A percentile compares a stretch with the other conserved stretches of the same genome.
Evolutionary conservation across 805 yeast genomes (phyloP).

Genomic region (Zygoascus biomembranicola): DNA sequence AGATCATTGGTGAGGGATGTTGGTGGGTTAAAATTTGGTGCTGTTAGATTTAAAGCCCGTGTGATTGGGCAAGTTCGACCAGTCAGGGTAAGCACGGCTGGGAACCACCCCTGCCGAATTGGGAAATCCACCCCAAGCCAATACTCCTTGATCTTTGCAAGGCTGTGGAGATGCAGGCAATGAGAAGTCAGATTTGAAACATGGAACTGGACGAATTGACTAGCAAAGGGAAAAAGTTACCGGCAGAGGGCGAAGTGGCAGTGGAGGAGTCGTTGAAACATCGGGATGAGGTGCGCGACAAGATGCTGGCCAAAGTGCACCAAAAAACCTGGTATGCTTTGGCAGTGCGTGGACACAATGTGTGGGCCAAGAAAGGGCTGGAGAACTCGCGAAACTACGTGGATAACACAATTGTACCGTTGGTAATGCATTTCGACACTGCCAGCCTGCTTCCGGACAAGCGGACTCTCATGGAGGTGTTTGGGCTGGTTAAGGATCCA

Average conservation of each 20-base stretch:
- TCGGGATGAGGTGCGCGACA: neutral
- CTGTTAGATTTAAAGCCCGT: neutral
- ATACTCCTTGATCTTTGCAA: no score
- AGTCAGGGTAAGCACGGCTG: neutral
- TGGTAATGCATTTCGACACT: conserved; percentile 4
- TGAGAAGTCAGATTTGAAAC: neutral
- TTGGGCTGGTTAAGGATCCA: neutral
- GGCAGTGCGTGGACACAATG: conserved; percentile 1
- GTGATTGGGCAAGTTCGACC: neutral
- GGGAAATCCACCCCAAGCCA: no score
- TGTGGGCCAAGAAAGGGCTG: conserved; percentile 1
- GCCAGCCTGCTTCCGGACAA: conserved; percentile 5
- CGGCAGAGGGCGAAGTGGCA: neutral
- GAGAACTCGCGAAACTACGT: conserved; percentile 1
- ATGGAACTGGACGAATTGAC: neutral
- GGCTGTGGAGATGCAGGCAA: no score
- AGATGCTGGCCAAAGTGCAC: neutral
- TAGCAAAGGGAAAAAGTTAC: neutral
- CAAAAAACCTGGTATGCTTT: conserved; percentile 2
- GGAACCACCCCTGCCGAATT: neutral
- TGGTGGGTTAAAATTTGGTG: neutral
- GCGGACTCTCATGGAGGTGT: neutral
- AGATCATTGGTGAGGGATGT: neutral
- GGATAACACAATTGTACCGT: conserved; percentile 4
- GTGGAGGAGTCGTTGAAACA: neutral